phyloP scores from a whole-genome alignment of 306 rosid species.

The Benincasa hispida region DNA sequence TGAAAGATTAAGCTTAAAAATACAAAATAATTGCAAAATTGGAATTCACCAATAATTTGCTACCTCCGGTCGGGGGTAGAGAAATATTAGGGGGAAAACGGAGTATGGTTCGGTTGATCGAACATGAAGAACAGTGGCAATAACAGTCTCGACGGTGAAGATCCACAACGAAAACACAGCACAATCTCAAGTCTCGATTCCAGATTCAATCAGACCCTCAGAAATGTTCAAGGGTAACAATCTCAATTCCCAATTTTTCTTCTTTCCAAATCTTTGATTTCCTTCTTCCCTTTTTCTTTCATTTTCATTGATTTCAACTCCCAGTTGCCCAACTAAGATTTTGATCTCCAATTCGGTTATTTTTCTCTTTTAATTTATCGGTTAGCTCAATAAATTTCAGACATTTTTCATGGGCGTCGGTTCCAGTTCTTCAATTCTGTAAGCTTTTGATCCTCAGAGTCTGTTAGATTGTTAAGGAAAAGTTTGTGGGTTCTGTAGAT shows the following conservation, averaged over 20 bases:
- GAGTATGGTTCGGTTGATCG: constrained; percentile 20
- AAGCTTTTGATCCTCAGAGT: neutral
- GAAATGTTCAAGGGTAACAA: constrained; percentile 80
- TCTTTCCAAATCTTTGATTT: constrained; percentile 3
- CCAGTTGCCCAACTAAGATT: neutral
- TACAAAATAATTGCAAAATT: neutral
- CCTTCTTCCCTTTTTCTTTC: neutral
- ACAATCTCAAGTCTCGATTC: constrained; percentile 43
- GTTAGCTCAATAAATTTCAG: neutral
- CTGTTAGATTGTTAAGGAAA: neutral
- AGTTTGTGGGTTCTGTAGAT: neutral
- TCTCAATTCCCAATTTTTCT: neutral
- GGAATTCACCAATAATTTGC: neutral
- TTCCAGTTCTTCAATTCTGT: neutral
- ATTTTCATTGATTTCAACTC: neutral
- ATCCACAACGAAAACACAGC: constrained; percentile 33
- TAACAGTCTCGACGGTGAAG: constrained; percentile 25
- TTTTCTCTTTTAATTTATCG: neutral
- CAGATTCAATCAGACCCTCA: constrained; percentile 83
- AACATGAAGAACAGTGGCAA: constrained; percentile 46
- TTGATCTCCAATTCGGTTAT: neutral
- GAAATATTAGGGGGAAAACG: neutral
- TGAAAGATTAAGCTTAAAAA: neutral
- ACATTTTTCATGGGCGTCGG: neutral
- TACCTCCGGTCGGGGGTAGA: constrained; percentile 4